Base-by-base conservation (phyloP, 768 basidiomycete species). In the Lyophyllum semitale region DNA sequence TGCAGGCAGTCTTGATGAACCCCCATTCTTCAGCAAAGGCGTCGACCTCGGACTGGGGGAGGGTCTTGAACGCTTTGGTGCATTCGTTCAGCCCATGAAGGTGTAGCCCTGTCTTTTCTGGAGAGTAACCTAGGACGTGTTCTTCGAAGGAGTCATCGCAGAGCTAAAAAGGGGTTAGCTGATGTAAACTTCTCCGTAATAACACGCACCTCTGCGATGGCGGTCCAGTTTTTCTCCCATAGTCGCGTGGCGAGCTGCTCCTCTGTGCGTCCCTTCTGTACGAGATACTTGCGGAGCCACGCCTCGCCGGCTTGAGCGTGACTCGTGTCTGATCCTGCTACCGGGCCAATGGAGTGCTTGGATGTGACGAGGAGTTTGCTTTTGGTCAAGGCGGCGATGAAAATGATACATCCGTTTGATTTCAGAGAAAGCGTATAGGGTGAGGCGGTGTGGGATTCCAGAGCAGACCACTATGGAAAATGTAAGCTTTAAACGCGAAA, bases 141-240 rank as follows among this genome's bases (percentile, higher is more conserved):
- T 98, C 96, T 64, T 99, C 96, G 68, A 98, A 98, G 0, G 81
- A 83, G 71, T 99, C 97, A 65, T 99, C 97, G 68, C 97, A 99
- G 6, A 99, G 86, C 95, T 98, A 62, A 0, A n/a, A 37, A 9
- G 29, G 44, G 40, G 29, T 37, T 41, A 46, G 32, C 13, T 5
- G 13, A 11, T 51, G n/a, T 45, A 7, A 11, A 23, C 18, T 3
- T 22, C 20, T 35, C 5, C 30, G 8, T 5, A 20, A 12, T 9
- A 18, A 22, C 5, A 59, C 83, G 18, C 61, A 93, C 95, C 83
- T 99, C 96, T 1, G 95, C 88, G 0, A 98, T 80, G 0, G 93
- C 95, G 0, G 95, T 97, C 85, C 89, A 84, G 51, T 91, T 88
- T 48, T 85, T 84, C 42, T 87, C 82, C 88, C 88, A 97, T 2